Evolutionary conservation across 805 yeast genomes (phyloP), one percentile per base, ranked within the genome.

Genomic region (Komagataella pseudopastoris): DNA sequence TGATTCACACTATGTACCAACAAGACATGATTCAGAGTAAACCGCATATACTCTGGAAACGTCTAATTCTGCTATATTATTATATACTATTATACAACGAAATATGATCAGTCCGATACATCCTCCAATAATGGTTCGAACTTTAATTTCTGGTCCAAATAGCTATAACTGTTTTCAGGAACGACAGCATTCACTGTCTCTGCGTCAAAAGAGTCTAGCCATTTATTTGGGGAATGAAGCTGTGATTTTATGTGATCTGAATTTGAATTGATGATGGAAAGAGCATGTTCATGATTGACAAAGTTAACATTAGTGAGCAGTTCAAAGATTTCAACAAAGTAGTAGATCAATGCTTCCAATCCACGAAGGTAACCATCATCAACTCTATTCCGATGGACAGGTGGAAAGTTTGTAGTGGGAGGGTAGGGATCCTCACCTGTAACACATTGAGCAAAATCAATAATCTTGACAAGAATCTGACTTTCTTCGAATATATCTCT

Each of bases 401-500:
- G 96, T 3, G 96, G 96, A 51, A 81, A 83, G 1, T 77, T 73
- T 16, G 76, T 72, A 12, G 65, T 59, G 14, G 63, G 63, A 0
- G 72, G 67, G 16, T 71, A 60, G 45, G 71, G 69, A 53, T 77
- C 78, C 46, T 78, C 83, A 2, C 80, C 80, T 36, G 88, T 85
- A 14, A 88, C 83, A 60, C 95, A 85, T 62, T 90, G 96, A 1
- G 98, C 98, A 73, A 93, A 93, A 68, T 93, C 99, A 58, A 93
- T 93, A 51, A 95, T 76, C 55, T 89, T 79, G n/a, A 89, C 80
- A 54, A 67, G 59, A 16, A 66, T 36, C 1, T 66, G 60, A 4
- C 63, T 57, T 8, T 55, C 55, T 17, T 47, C 47, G 6, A 22
- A 22, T 8, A 24, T 22, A 5, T 51, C 49, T 6, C 54, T 60